Percentiles rank a stretch among this genome's conserved stretches.
phyloP scores from a whole-genome alignment of 345 rosid species.

The Anacardium occidentale region DNA sequence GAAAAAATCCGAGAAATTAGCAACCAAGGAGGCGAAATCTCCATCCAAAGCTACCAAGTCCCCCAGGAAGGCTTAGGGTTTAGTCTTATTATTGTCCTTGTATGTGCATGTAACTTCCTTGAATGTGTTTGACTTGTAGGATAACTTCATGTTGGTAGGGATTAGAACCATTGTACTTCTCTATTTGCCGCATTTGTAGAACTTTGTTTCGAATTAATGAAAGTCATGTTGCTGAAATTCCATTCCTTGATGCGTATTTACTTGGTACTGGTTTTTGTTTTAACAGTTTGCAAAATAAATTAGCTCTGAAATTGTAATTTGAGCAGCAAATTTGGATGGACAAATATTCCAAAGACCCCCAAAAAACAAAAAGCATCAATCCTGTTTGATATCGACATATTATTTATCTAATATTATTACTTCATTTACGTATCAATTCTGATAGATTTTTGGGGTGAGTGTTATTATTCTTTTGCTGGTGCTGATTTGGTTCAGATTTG shows the following conservation, averaged over 20 bases:
- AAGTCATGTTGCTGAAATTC: background rate
- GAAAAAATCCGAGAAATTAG: slow-evolving; percentile 49
- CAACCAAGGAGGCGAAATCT: slow-evolving; percentile 53
- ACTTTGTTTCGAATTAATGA: slow-evolving; percentile 8
- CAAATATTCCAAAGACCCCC: too few relatives aligned
- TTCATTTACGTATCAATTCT: too few relatives aligned
- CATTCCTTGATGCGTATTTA: background rate
- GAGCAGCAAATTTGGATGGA: too few relatives aligned
- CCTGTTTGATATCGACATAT: too few relatives aligned
- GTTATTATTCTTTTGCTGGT: too few relatives aligned
- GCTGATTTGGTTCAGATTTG: too few relatives aligned
- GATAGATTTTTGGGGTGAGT: too few relatives aligned
- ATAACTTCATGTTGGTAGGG: background rate
- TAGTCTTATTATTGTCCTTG: background rate
- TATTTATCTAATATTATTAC: too few relatives aligned
- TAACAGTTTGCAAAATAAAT: too few relatives aligned
- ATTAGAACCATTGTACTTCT: slow-evolving; percentile 11
- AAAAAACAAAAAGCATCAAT: too few relatives aligned
- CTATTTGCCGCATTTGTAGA: background rate
- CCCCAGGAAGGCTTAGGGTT: slow-evolving; percentile 52
- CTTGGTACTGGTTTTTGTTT: too few relatives aligned
- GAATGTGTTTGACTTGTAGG: slow-evolving; percentile 17
- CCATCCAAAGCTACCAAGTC: slow-evolving; percentile 69
- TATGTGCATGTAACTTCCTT: slow-evolving; percentile 17
- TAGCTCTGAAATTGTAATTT: too few relatives aligned